Conservation (phyloP, 192 early-diverging fungal genomes). For the Coemansia biformis region DNA sequence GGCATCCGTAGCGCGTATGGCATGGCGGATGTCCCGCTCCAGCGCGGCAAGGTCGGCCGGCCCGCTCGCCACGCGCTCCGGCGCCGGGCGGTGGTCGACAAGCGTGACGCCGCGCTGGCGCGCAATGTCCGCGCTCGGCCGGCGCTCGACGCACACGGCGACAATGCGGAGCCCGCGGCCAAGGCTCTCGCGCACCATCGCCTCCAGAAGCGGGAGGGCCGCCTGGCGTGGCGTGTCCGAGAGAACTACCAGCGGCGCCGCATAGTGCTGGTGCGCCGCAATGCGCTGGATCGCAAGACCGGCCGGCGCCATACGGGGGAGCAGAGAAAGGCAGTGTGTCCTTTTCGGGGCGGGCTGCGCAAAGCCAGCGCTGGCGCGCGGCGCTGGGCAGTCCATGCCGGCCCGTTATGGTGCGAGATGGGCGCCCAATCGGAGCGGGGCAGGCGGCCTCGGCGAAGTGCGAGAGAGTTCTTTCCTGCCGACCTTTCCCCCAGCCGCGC, state of each 20-base stretch:
- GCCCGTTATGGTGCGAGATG: too few relatives aligned
- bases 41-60: not conserved
- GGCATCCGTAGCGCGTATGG: not conserved
- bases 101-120: not conserved
- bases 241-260: constrained; percentile 27
- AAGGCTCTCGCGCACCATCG: constrained; percentile 32
- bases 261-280: constrained; percentile 31
- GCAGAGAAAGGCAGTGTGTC: not conserved
- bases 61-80: not conserved
- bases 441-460: too few relatives aligned
- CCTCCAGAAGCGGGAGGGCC: constrained; percentile 36
- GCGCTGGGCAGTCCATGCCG: too few relatives aligned
- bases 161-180: constrained; percentile 14
- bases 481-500: too few relatives aligned
- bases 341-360: too few relatives aligned
- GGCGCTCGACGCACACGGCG: constrained; percentile 19
- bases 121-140: constrained; percentile 25
- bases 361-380: too few relatives aligned
- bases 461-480: too few relatives aligned
- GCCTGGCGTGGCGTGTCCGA: constrained; percentile 43
- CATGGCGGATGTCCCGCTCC: not conserved
- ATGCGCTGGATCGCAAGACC: constrained; percentile 36
- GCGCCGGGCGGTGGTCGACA: constrained; percentile 17
- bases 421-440: too few relatives aligned
- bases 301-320: not conserved